Base-by-base conservation (phyloP, 1,284 basidiomycete genomes). In the Melampsora abietis-canadensis region DNA sequence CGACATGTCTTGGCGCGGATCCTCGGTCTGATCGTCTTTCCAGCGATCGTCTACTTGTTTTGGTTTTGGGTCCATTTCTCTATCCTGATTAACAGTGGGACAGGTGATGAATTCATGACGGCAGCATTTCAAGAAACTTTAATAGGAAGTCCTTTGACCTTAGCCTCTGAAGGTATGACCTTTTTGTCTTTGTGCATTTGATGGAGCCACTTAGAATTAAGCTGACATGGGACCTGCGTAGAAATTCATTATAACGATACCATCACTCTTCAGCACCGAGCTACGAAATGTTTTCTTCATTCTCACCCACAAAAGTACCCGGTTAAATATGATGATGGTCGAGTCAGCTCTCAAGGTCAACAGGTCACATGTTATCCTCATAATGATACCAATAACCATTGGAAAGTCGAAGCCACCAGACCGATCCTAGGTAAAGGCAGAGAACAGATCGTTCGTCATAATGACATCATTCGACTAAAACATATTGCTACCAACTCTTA, bases 361-460 rank as follows among this genome's bases (percentile, higher is more conserved):
- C 96, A 98, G 82, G 96, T 99, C 40, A 98, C 96, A n/a, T 95
- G 91, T 59, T 98, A 98, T 83, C 91, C 88, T 0, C 90, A 94
- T 82, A 88, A 91, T 73, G 94, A 96, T 82, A 87, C 88, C 76
- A 98, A 98, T 86, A 99, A 98, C 84, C 80, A 90, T 80, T 99
- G 96, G 96, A 90, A 94, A 82, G 87, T 99, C 77, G 85, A 98
- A 74, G 94, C 96, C 0, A 96, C 94, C 37, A 92, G 91, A 80
- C 89, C 92, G 15, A 86, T 97, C 66, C 94, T 91, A 6, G 90
- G 92, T 78, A 89, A 88, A 76, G 93, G 93, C 27, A 89, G 91
- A 34, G 94, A 91, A 24, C 89, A 94, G 63, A 87, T 92, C 75
- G 92, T 98, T 54, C 88, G 90, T 72, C 90, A 98, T 80, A 87